Evolutionary conservation across 257 asterid species (phyloP).

Genomic region (Ehretia macrophylla): DNA sequence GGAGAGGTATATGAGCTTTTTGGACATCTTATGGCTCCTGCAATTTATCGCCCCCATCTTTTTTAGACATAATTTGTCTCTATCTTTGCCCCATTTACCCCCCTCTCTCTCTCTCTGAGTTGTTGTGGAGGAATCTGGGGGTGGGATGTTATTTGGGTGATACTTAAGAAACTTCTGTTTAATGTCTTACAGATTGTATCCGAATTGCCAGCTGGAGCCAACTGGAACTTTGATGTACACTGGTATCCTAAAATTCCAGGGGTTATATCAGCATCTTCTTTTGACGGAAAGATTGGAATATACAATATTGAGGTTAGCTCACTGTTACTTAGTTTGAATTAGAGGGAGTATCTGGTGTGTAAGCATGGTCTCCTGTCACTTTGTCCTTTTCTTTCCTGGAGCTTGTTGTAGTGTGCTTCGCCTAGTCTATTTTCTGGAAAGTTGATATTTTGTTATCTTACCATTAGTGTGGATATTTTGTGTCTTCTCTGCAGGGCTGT

Average conservation of each 20-base stretch:
- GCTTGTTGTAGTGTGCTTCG: too few relatives aligned
- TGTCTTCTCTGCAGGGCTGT: constrained; percentile 55
- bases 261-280: constrained; percentile 91
- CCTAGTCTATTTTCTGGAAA: neutral
- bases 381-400: too few relatives aligned
- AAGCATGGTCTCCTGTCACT: too few relatives aligned
- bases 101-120: neutral
- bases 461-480: neutral
- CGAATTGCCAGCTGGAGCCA: constrained; percentile 91
- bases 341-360: neutral
- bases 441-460: neutral
- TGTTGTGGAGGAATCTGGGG: too few relatives aligned
- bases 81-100: neutral
- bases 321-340: neutral
- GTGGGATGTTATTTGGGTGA: neutral
- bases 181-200: constrained; percentile 65
- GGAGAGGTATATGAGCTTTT: constrained; percentile 61
- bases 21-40: constrained; percentile 9
- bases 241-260: constrained; percentile 96
- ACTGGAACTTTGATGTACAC: constrained; percentile 97
- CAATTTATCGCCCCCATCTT: neutral
- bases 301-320: constrained; percentile 79
- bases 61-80: neutral
- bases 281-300: constrained; percentile 94
- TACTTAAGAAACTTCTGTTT: neutral